A percentile compares a stretch with the other conserved stretches of the same genome.
Conservation (phyloP, 1,284 basidiomycete genomes). For the Rhodotorula sp. region DNA sequence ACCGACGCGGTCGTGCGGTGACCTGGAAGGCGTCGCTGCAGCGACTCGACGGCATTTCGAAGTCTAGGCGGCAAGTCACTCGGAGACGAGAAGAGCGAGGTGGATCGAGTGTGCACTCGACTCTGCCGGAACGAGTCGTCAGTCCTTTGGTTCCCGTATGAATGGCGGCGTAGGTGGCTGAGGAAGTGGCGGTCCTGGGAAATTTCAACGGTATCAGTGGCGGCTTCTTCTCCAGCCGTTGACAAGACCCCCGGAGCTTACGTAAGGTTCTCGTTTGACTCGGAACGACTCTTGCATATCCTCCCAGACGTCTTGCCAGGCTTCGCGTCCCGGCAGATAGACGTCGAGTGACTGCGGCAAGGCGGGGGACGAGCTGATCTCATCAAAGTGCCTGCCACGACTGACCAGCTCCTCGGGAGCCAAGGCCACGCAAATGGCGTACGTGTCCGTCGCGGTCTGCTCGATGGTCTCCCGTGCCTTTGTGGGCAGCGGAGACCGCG, state of each 20-base stretch:
- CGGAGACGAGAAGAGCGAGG: conserved; percentile 17
- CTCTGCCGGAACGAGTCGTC: too few species aligned
- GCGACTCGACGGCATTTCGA: conserved; percentile 18
- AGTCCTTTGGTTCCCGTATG: too few species aligned
- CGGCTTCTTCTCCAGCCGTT: too few species aligned
- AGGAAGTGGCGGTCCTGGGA: too few species aligned
- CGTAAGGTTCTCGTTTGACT: too few species aligned
- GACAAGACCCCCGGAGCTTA: too few species aligned
- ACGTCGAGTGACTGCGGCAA: conserved; percentile 27
- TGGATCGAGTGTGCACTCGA: conserved; percentile 18
- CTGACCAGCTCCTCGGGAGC: conserved; percentile 9
- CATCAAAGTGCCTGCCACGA: conserved; percentile 6
- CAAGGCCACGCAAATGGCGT: too few species aligned
- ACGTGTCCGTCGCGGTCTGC: neutral
- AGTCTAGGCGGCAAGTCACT: conserved; percentile 16
- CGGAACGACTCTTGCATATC: neutral
- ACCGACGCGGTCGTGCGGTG: too few species aligned
- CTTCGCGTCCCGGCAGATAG: conserved; percentile 23
- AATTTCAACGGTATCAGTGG: too few species aligned
- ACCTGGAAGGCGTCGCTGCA: too few species aligned
- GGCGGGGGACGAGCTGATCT: neutral
- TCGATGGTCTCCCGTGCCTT: neutral
- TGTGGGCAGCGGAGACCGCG: too few species aligned
- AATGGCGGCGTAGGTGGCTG: too few species aligned
- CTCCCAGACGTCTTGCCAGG: conserved; percentile 24